Conservation (phyloP, 2,329 filamentous ascomycete genomes). For the Aspergillus flavus region DNA sequence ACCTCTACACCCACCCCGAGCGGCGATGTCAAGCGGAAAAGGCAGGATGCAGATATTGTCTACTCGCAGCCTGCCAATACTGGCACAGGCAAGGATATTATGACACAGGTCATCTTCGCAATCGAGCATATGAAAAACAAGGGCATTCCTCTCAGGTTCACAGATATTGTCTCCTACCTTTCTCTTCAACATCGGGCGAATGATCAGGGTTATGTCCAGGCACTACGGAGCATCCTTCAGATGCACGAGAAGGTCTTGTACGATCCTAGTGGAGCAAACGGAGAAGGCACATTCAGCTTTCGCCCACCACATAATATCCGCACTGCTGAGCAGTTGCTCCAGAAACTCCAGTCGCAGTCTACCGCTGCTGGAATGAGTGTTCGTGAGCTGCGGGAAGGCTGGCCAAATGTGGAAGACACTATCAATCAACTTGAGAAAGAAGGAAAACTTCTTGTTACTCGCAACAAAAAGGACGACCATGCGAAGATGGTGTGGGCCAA, state of each 20-base stretch:
- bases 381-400: slow-evolving; percentile 93
- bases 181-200: slow-evolving; percentile 68
- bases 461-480: slow-evolving; percentile 89
- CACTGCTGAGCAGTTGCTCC: slow-evolving; percentile 74
- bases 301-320: slow-evolving; percentile 82
- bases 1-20: slow-evolving; percentile 35
- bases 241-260: slow-evolving; percentile 65
- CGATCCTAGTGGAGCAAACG: slow-evolving; percentile 62
- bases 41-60: slow-evolving; percentile 57
- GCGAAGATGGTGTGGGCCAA: slow-evolving; percentile 88
- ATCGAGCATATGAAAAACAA: slow-evolving; percentile 79
- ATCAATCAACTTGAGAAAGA: slow-evolving; percentile 77
- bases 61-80: slow-evolving; percentile 78
- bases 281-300: slow-evolving; percentile 78
- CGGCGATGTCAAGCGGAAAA: slow-evolving; percentile 58
- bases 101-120: slow-evolving; percentile 86
- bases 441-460: slow-evolving; percentile 79
- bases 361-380: slow-evolving; percentile 81
- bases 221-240: slow-evolving; percentile 69
- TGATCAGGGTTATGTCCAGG: slow-evolving; percentile 59
- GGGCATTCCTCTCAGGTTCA: slow-evolving; percentile 68
- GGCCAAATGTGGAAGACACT: slow-evolving; percentile 79
- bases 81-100: slow-evolving; percentile 75
- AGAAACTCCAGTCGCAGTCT: slow-evolving; percentile 76
- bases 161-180: slow-evolving; percentile 78